Evolutionary conservation across 2,329 filamentous ascomycete species (phyloP), one percentile per base, ranked within the genome.

Genomic region (Cercospora sp.): DNA sequence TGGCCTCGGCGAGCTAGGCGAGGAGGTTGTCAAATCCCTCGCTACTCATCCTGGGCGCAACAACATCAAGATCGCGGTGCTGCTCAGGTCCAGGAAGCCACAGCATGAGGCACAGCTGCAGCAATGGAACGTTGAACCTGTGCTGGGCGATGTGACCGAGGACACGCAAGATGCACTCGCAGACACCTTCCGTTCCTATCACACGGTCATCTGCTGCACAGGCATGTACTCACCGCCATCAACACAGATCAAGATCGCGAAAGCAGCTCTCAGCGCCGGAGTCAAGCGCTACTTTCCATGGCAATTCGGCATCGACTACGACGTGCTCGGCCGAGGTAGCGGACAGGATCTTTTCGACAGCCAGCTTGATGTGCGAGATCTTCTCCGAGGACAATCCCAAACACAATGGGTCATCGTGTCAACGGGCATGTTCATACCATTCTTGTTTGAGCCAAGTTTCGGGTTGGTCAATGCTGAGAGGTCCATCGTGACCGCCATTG

Each of bases 241-340:
- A 1, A 87, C 84, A 0, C 86, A 91, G 74, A 69, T 82, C 1
- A 90, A 89, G 72, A 79, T 91, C 18, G 78, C 85, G 0, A 74
- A 80, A 10, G 88, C 89, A 0, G 85, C 84, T 0, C 77, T 91
- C 0, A 76, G 78, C 10, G 87, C 85, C 0, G 77, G 80, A 0
- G 83, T 85, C 0, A 71, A 78, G 13, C 80, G 85, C 0, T 92
- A 85, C 74, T 83, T 92, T 18, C 90, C 90, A 0, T 92, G 90
- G 90, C 90, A 92, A 76, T 92, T 89, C 75, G 90, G 90, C 0
- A 86, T 91, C 26, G 88, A 92, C 75, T 92, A 92, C 77, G 89
- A 92, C 66, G 75, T 80, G 30, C 86, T 91, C 16, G 88, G 88
- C 0, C 76, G 80, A 0, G 85, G 85, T 0, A 87, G 85, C 28